Evolutionary conservation across 1,284 basidiomycete species (phyloP).

Genomic region (Xerocomus nothofagi): DNA sequence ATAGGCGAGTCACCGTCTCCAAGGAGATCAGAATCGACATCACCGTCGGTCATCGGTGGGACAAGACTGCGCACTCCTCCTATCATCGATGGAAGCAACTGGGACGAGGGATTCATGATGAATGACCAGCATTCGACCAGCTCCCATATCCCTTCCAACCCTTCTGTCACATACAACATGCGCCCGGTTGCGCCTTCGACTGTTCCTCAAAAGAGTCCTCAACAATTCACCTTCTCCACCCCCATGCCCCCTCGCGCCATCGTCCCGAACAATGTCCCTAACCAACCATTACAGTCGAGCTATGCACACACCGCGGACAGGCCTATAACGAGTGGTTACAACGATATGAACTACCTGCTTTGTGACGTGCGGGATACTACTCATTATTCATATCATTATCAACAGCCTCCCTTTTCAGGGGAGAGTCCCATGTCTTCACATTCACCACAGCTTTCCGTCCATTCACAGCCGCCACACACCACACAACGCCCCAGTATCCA

Average conservation of each 20-base stretch:
- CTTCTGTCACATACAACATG: constrained; percentile 43
- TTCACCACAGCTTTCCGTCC: constrained; percentile 36
- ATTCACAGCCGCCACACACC: constrained; percentile 33
- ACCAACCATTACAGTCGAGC: constrained; percentile 31
- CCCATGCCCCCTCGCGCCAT: constrained; percentile 32
- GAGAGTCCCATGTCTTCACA: constrained; percentile 36
- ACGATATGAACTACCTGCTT: constrained; percentile 37
- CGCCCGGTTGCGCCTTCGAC: constrained; percentile 30
- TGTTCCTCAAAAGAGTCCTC: constrained; percentile 36
- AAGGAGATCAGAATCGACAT: constrained; percentile 38
- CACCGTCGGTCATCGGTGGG: constrained; percentile 37
- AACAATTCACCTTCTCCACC: constrained; percentile 38
- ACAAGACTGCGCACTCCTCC: constrained; percentile 34
- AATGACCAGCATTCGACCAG: constrained; percentile 44
- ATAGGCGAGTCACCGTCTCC: constrained; percentile 50
- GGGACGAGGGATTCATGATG: constrained; percentile 61
- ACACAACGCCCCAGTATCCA: constrained; percentile 30
- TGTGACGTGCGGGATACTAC: constrained; percentile 35
- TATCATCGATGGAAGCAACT: constrained; percentile 50
- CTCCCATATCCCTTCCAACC: constrained; percentile 40
- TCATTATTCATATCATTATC: constrained; percentile 41
- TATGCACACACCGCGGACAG: constrained; percentile 34
- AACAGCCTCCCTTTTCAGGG: constrained; percentile 33
- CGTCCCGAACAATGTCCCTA: constrained; percentile 32
- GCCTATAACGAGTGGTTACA: constrained; percentile 35